Base-by-base conservation (phyloP, 2,329 filamentous ascomycete genomes). In the Sclerotinia sclerotiorum region DNA sequence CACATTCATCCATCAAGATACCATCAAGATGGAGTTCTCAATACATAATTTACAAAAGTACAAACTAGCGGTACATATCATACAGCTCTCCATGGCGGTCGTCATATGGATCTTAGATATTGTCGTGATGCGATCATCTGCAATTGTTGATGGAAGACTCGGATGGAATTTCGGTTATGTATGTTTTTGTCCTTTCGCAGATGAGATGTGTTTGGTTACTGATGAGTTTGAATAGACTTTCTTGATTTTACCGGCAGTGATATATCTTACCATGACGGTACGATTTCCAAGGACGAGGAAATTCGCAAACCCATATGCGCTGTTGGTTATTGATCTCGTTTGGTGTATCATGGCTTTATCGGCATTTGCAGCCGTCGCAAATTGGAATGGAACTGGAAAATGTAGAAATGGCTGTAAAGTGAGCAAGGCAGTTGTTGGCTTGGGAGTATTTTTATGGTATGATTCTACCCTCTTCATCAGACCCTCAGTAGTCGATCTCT, bases 161-260 rank as follows among this genome's bases (percentile, higher is more conserved):
- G 86, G 84, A 70, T 90, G 87, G 87, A 84, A 85, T 0, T 89
- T 90, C 71, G 87, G 81, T 72, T 82, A 88, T 78, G 87, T 90
- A 82, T 70, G 86, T 79, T 60, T 42, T 56, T 27, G 10, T 17
- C n/a, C 19, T 54, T 51, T 17, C 61, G 27, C 52, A 65, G 27
- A 66, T 27, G 27, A 2, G 11, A 7, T n/a, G 3, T 4, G 2
- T n/a, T 32, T 27, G 39, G 62, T 69, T 60, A 71, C 63, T 39
- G 42, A 56, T 32, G 1, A 27, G 21, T 3, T 39, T 35, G 8
- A 60, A 65, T 69, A 90, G 88, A 89, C 86, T 78, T 90, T 90
- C 79, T 79, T 90, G 44, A 84, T 84, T 21, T 81, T 89, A 58
- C 87, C 87, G 0, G 86, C 86, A 56, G 87, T 87, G 81, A 82